A percentile compares a stretch with the other conserved stretches of the same genome.
phyloP scores from a whole-genome alignment of 495 filamentous ascomycete genomes.

The Aspergillus bridgeri region DNA sequence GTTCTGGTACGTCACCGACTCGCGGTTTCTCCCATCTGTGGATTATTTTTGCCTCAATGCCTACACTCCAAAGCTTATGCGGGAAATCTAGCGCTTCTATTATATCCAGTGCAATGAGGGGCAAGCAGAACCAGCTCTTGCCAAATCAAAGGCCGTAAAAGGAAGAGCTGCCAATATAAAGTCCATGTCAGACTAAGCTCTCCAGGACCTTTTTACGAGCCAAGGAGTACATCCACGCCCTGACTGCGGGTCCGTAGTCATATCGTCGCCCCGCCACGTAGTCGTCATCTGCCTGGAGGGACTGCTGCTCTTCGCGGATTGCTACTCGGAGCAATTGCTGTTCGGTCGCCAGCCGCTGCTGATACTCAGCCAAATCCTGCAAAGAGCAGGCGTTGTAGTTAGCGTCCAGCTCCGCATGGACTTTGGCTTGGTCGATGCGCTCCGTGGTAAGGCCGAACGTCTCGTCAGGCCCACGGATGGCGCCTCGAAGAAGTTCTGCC shows the following conservation, averaged over 20 bases:
- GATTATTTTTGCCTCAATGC: no score
- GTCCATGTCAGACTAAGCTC: conserved; percentile 10
- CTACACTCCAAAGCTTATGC: no score
- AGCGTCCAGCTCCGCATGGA: conserved; percentile 15
- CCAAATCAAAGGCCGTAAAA: no score
- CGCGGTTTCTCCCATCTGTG: no score
- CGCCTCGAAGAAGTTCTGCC: conserved; percentile 11
- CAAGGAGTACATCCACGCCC: conserved; percentile 43
- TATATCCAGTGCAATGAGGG: background rate
- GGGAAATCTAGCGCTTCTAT: background rate
- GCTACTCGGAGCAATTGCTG: conserved; percentile 37
- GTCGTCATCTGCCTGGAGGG: conserved; percentile 40
- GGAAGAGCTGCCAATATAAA: no score
- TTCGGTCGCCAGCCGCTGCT: conserved; percentile 25
- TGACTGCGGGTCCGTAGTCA: conserved; percentile 47
- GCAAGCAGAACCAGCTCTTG: no score
- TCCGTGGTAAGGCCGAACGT: conserved; percentile 32
- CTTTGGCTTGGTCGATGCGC: conserved; percentile 28
- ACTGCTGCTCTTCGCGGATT: conserved; percentile 43
- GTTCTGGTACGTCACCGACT: conserved; percentile 14
- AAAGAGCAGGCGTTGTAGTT: conserved; percentile 20
- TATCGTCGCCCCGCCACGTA: conserved; percentile 43
- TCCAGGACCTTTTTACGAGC: conserved; percentile 39
- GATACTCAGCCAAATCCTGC: conserved; percentile 26
- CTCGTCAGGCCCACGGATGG: conserved; percentile 31